Evolutionary conservation across 139 green algal species (phyloP).

Genomic region (Desmodesmus armatus): DNA sequence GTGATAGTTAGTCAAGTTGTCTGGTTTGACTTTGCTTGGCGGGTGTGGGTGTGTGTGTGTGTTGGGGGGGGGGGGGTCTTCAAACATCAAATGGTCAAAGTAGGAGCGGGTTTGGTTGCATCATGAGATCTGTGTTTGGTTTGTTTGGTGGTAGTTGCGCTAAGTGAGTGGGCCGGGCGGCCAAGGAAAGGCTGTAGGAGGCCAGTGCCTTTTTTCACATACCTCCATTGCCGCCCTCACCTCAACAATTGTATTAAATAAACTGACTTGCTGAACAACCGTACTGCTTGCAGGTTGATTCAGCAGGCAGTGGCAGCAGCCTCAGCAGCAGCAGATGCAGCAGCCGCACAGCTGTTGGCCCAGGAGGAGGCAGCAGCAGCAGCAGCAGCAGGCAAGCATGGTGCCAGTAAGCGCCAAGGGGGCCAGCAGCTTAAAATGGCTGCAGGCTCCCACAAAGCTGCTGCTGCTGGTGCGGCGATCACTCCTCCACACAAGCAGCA

Average conservation of each 20-base stretch:
- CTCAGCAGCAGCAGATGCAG: slow-evolving; percentile 2
- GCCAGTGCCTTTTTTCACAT: not conserved
- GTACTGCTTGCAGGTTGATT: slow-evolving; percentile 11
- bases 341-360: slow-evolving; percentile 12
- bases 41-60: not conserved
- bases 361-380: not conserved
- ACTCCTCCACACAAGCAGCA: not conserved
- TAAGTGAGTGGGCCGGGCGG: not conserved
- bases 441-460: not conserved
- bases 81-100: not conserved
- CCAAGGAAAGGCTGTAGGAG: not conserved
- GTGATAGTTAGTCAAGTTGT: not conserved
- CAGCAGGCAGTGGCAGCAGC: not conserved
- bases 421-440: not conserved
- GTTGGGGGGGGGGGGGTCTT: not conserved
- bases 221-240: not conserved
- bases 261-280: not conserved
- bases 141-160: not conserved
- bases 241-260: not conserved
- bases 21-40: not conserved
- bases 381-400: not conserved
- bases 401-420: not conserved
- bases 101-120: not conserved
- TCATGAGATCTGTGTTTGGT: not conserved
- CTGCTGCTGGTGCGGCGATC: not conserved